Evolutionary conservation across 2,329 filamentous ascomycete genomes (phyloP), one percentile per base, ranked within the genome.

Genomic region (Penicillium sp.): DNA sequence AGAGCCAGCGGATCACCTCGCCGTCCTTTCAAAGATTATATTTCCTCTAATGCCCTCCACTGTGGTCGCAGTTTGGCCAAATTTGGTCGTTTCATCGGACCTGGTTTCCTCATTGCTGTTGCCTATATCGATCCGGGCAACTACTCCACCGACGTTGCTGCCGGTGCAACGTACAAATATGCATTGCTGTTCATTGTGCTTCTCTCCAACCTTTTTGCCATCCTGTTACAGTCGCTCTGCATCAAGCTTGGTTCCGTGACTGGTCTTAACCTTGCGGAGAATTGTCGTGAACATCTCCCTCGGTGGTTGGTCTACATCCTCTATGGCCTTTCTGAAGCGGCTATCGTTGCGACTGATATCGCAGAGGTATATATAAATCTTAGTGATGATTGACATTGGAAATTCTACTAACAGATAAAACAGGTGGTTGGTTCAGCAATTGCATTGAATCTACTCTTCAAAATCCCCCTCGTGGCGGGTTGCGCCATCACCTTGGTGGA

Each of bases 271-370:
- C 78, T 90, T 14, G 85, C 88, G 1, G 81, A 88, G 60, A 85
- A 86, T 10, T 89, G 86, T 64, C 82, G 87, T 33, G 84, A 81
- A 9, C 86, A 87, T 69, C 78, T 89, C 14, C 88, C 88, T 1
- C 77, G 77, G 62, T 90, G 87, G 88, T 69, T 90, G 54, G 88
- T 86, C 60, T 80, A 83, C 45, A 67, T 79, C 19, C 76, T 90
- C 3, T 90, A 90, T 65, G 70, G 80, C 21, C 76, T 90, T 61
- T 83, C 87, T 1, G 88, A 90, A 70, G 75, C 81, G 4, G 87
- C 88, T 58, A 90, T 90, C 56, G 85, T 90, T 53, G 88, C 88
- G 0, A 90, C 88, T 0, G 88, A 90, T 69, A 85, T 90, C 62
- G 87, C 87, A 55, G 87, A 90, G 74, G 83, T 83, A 66, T 62